phyloP scores from a whole-genome alignment of 257 asterid genomes.

The Rehmannia glutinosa region DNA sequence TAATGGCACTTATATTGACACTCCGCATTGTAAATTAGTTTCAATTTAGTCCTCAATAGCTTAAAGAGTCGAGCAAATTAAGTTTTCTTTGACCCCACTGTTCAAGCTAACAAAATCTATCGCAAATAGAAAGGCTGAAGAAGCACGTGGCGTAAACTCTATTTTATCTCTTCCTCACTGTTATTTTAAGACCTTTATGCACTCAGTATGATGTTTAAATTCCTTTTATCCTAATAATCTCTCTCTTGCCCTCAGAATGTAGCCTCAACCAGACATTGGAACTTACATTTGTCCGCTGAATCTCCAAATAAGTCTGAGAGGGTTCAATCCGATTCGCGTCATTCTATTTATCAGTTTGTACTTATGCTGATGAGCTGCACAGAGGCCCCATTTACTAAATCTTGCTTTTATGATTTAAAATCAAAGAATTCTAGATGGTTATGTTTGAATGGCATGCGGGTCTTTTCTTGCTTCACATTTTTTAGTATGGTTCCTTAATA shows the following conservation, averaged over 20 bases:
- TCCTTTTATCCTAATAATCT: background rate
- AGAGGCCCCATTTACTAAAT: background rate
- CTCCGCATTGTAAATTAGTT: conserved; percentile 3
- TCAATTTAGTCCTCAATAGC: background rate
- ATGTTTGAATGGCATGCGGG: background rate
- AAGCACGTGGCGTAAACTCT: background rate
- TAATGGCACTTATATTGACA: background rate
- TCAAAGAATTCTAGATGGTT: background rate
- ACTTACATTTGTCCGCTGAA: background rate
- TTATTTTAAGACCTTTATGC: background rate
- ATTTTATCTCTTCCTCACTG: background rate
- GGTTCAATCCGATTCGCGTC: background rate
- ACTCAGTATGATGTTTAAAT: background rate
- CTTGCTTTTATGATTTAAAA: background rate
- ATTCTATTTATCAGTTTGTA: background rate
- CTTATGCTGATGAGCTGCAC: background rate
- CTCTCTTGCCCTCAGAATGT: background rate
- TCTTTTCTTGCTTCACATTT: background rate
- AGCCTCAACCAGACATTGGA: background rate
- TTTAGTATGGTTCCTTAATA: background rate
- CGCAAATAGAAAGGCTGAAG: background rate
- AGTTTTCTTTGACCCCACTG: background rate
- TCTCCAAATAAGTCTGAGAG: background rate
- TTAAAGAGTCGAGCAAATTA: background rate
- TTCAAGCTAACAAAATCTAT: background rate